phyloP scores from a whole-genome alignment of 768 basidiomycete species.

The Russula virescens region DNA sequence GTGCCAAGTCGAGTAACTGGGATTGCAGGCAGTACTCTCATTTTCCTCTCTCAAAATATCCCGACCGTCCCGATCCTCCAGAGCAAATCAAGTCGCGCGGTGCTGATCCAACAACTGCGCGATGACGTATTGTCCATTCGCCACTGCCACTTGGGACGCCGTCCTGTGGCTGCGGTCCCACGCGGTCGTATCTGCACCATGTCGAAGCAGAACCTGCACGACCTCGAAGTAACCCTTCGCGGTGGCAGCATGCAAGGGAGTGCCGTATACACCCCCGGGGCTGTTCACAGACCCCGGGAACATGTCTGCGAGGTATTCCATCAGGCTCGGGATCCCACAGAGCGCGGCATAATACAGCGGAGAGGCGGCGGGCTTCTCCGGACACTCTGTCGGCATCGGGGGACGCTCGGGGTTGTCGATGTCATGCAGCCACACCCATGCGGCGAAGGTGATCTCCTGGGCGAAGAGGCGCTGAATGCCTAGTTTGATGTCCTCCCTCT shows the following conservation, averaged over 20 bases:
- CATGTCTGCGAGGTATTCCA: conserved; percentile 7
- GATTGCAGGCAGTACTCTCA: no score
- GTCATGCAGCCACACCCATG: conserved; percentile 17
- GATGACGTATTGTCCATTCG: neutral
- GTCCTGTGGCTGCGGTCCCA: conserved; percentile 6
- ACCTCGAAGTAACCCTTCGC: neutral
- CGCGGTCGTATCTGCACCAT: neutral
- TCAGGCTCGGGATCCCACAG: conserved; percentile 7
- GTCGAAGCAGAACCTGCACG: conserved; percentile 3
- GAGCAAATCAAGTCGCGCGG: neutral
- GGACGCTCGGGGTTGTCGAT: conserved; percentile 11
- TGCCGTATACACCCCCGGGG: neutral
- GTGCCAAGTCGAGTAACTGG: no score
- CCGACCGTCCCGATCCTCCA: no score
- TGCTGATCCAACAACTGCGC: conserved; percentile 9
- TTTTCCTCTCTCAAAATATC: no score
- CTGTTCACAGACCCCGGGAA: neutral
- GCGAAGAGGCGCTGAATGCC: conserved; percentile 17
- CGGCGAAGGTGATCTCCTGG: neutral
- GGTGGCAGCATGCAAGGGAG: conserved; percentile 7
- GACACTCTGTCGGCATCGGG: neutral
- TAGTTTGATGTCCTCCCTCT: conserved; percentile 8
- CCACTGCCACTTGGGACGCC: conserved; percentile 13
- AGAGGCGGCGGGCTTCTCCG: neutral
- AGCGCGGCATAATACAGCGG: conserved; percentile 14